These are phyloP conservation scores for Solanum ahanhuiri DNA, from an alignment of 257 asterid genomes.

Conservation along the genomic window DNA sequence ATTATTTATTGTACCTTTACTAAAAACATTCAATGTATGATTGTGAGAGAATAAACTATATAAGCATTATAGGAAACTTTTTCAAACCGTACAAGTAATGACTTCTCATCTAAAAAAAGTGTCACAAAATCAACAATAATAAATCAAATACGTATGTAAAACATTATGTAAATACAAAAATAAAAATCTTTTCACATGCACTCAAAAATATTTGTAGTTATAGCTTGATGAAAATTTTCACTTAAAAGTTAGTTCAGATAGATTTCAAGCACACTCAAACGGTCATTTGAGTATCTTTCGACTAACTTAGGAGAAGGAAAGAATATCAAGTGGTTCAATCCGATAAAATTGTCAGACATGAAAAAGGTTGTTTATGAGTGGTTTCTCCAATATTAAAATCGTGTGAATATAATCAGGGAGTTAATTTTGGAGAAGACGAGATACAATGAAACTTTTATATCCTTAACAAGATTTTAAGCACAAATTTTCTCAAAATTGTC, in stretches of 20 bases:
- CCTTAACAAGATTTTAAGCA: not conserved
- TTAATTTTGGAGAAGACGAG: slow-evolving; percentile 7
- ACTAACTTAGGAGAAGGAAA: not conserved
- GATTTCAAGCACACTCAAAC: not conserved
- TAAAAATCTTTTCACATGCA: not conserved
- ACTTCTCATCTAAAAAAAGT: too few species aligned
- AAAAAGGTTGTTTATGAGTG: not conserved
- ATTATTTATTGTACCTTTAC: too few species aligned
- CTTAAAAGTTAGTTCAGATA: slow-evolving; percentile 2
- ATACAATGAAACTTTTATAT: slow-evolving; percentile 2
- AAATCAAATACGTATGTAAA: not conserved
- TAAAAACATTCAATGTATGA: too few species aligned
- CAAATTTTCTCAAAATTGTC: not conserved
- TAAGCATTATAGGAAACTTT: too few species aligned
- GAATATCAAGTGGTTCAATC: not conserved
- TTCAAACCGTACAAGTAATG: too few species aligned
- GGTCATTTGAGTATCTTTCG: not conserved
- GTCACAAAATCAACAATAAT: not conserved
- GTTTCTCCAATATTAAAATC: slow-evolving; percentile 7
- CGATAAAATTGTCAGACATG: not conserved
- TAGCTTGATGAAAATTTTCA: not conserved
- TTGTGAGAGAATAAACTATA: too few species aligned
- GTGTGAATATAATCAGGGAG: slow-evolving; percentile 1
- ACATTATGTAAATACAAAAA: not conserved
- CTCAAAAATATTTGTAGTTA: not conserved